These are phyloP conservation scores for Lasiodiplodia sp. DNA, from an alignment of 2,329 filamentous ascomycete genomes.

Conservation along the genomic window DNA sequence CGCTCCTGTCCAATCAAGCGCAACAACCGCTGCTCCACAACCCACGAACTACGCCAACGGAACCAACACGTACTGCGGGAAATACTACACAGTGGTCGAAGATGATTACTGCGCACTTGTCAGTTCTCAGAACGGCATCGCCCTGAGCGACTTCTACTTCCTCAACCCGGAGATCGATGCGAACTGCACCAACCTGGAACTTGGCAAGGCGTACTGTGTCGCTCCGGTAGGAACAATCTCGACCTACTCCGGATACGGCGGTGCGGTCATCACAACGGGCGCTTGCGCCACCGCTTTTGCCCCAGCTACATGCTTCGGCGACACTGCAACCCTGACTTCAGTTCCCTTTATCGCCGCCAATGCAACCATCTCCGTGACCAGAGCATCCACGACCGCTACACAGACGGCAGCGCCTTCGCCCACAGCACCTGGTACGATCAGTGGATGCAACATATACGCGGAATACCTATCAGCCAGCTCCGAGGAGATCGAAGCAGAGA, in stretches of 20 bases:
- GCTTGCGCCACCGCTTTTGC: not conserved
- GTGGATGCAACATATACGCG: not conserved
- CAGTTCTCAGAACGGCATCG: too few relatives aligned
- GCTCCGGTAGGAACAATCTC: too few relatives aligned
- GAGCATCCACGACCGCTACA: not conserved
- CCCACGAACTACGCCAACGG: not conserved
- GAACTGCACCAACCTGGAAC: too few relatives aligned
- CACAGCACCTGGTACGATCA: not conserved
- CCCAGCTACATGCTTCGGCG: not conserved
- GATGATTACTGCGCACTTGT: not conserved
- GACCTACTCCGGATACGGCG: too few relatives aligned
- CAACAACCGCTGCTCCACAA: not conserved
- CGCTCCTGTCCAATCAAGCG: not conserved
- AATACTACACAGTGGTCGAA: not conserved
- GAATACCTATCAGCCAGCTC: not conserved
- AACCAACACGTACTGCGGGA: not conserved
- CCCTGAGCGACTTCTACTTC: too few relatives aligned
- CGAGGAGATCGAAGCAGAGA: not conserved
- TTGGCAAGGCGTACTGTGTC: too few relatives aligned
- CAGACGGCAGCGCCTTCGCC: not conserved
- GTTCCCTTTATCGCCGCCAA: not conserved
- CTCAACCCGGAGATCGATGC: too few relatives aligned
- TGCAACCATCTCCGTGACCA: not conserved
- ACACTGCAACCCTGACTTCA: not conserved
- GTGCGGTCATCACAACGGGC: too few relatives aligned